phyloP scores from a whole-genome alignment of 2,329 filamentous ascomycete species.

The Aureobasidium sp. region DNA sequence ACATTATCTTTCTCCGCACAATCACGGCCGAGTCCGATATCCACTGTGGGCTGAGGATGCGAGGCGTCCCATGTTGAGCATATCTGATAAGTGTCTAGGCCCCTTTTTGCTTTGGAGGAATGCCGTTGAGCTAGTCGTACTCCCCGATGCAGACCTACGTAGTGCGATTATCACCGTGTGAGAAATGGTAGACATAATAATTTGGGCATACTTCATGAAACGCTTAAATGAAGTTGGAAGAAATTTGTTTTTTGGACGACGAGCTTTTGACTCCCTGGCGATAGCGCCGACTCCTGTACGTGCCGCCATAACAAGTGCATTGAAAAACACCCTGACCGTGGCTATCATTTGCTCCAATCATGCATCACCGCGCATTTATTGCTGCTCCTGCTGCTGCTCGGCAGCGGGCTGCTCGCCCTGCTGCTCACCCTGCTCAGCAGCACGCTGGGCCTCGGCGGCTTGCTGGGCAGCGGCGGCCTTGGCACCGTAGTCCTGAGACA shows the following conservation, averaged over 20 bases:
- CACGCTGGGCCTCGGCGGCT: slow-evolving; percentile 53
- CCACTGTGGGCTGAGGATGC: not conserved
- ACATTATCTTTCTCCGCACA: not conserved
- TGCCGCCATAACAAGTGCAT: slow-evolving; percentile 13
- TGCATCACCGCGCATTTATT: slow-evolving; percentile 14
- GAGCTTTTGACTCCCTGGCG: slow-evolving; percentile 11
- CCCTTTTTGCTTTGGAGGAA: not conserved
- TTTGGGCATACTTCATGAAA: slow-evolving; percentile 1
- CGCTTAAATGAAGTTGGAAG: slow-evolving; percentile 10
- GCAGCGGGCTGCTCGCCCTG: slow-evolving; percentile 36
- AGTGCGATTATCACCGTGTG: not conserved
- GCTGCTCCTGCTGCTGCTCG: slow-evolving; percentile 25
- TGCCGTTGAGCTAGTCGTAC: not conserved
- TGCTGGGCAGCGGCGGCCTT: slow-evolving; percentile 68
- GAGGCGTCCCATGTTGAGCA: not conserved
- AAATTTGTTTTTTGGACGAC: slow-evolving; percentile 10
- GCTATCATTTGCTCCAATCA: slow-evolving; percentile 10
- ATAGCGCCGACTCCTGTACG: slow-evolving; percentile 13
- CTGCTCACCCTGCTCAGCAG: slow-evolving; percentile 50
- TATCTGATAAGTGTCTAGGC: not conserved
- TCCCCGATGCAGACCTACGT: not conserved
- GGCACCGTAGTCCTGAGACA: slow-evolving; percentile 97
- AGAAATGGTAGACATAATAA: not conserved
- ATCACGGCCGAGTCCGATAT: not conserved
- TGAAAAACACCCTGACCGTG: slow-evolving; percentile 12